Evolutionary conservation across 2,329 filamentous ascomycete genomes (phyloP), one percentile per base, ranked within the genome.

Genomic region (Ciborinia camelliae): DNA sequence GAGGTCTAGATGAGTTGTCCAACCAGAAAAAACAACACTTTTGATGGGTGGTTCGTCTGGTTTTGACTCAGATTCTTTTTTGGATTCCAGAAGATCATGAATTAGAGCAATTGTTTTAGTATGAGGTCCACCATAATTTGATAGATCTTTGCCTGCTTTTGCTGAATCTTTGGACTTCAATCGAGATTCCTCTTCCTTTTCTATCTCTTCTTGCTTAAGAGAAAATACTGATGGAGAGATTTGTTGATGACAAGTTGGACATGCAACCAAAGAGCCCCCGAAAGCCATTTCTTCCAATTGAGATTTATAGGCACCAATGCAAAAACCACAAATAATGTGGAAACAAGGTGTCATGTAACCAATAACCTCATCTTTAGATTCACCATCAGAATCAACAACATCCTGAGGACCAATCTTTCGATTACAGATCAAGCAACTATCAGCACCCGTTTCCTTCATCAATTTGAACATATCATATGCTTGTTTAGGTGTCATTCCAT

Each of bases 1-100:
- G 26, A 99, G 84, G 75, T 98, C 93, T 20, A 99, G 85, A 74
- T 98, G 93, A 0, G 90, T 89, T 0, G 95, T 98, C 93, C 95
- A 98, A n/a, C 88, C 89, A 0, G 92, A 97, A 77, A 98, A 98
- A 8, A 99, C 87, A 18, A 99, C 92, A 32, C 91, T 95, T 76
- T 97, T 98, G 77, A 91, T 90, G 0, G 93, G 93, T 0, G 86
- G 84, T 14, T 84, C 78, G 0, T 65, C 26, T 3, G 86, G 85
- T 12, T 85, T 80, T 0, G 78, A 79, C 45, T 83, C 81, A 66
- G 86, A 91, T 73, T 88, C 85, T 0, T 81, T 80, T 65, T 86
- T 85, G 60, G 86, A 86, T 59, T 82, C 80, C 1, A 90, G 76
- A 9, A 99, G 83, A 68, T 91, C 87, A n/a, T 88, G 80, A 0